Evolutionary conservation across 2,329 filamentous ascomycete genomes (phyloP), one percentile per base, ranked within the genome.

Genomic region (Trichoderma koningiopsis): DNA sequence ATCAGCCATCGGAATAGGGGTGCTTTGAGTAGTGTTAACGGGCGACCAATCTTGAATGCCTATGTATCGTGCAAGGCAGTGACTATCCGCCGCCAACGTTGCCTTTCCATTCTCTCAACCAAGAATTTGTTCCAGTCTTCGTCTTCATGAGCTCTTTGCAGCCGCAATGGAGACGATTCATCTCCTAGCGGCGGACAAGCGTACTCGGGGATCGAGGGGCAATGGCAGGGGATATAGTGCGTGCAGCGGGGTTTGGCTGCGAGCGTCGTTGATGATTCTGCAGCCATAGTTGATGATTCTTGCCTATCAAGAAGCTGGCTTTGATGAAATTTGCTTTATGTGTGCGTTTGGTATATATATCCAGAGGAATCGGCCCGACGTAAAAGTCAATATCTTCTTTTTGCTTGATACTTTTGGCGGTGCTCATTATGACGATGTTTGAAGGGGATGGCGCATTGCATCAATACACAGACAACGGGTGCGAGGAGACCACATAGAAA

Each of bases 151-250:
- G 24, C 24, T 56, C 49, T 64, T 64, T 64, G 61, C 49, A 64
- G 61, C 61, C 61, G 56, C 29, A 43, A 56, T 29, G 33, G 61
- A 40, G 49, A 56, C 49, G 49, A 64, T 64, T 56, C 61, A 56
- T 64, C 49, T 55, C 33, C 49, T 24, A 64, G 24, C 33, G 61
- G 61, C 33, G 61, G 61, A 56, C 33, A 56, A 56, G 61, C 49
- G 22, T 64, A 64, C 14, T 64, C 61, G 61, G 61, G 49, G 24
- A 64, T 49, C 61, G 61, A 64, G 61, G 61, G 61, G 43, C 49
- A 64, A 43, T 64, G 49, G 61, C 61, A 56, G 49, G 61, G 61
- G 61, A 64, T 64, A 55, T 64, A 64, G 61, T 64, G 61, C 33
- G 61, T 64, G 61, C 61, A 64, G 49, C 61, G 49, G 56, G 61